Evolutionary conservation across 2,329 filamentous ascomycete genomes (phyloP).

Genomic region (Trichoderma gracile): DNA sequence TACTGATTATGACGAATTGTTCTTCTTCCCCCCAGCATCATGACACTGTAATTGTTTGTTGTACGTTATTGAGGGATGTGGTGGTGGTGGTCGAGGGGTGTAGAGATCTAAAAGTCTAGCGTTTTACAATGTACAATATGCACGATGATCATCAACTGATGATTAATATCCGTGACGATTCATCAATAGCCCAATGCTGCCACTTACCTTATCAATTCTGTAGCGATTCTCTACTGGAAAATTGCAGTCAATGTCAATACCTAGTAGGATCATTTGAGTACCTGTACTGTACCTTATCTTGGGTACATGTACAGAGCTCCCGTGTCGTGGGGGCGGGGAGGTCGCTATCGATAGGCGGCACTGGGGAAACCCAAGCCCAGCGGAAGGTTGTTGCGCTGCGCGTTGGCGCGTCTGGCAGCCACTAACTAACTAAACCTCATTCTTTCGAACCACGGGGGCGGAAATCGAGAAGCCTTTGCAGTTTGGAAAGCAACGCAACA

Average conservation of each 20-base stretch:
- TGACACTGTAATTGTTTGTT: conserved; percentile 21
- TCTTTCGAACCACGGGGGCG: conserved; percentile 1
- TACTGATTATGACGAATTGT: conserved; percentile 13
- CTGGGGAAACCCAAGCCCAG: neutral
- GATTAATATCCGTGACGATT: too few species aligned
- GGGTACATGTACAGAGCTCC: neutral
- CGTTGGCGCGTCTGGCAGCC: conserved; percentile 14
- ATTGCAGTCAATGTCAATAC: too few species aligned
- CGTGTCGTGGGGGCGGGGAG: conserved; percentile 22
- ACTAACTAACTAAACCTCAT: neutral
- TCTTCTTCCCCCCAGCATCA: conserved; percentile 3
- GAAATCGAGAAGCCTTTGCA: neutral
- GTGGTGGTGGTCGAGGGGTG: neutral
- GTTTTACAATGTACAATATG: neutral
- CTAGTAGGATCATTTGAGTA: too few species aligned
- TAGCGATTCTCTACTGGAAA: too few species aligned
- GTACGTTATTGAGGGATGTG: neutral
- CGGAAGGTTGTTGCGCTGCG: conserved; percentile 1
- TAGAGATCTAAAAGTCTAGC: conserved; percentile 12
- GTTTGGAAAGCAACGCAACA: neutral
- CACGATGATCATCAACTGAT: too few species aligned
- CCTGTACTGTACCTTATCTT: too few species aligned
- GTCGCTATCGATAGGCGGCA: conserved; percentile 21
- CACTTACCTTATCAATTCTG: too few species aligned
- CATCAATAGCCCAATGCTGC: too few species aligned